A percentile compares a stretch with the other conserved stretches of the same genome.
phyloP scores from a whole-genome alignment of 306 rosid species.

The Acacia crassicarpa region DNA sequence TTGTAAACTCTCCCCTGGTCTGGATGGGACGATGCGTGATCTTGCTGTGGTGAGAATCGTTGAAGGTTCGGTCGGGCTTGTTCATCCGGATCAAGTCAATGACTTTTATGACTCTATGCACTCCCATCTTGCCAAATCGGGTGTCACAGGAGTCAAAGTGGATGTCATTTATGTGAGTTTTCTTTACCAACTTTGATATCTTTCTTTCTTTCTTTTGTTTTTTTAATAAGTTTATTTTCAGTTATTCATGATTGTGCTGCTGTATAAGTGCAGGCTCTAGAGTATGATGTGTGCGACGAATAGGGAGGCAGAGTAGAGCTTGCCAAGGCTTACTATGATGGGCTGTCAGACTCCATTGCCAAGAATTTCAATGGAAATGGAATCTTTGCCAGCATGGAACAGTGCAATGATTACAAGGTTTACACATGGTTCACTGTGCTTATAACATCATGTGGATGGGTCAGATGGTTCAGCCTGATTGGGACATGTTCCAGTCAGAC shows the following conservation, averaged over 20 bases:
- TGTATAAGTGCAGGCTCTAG: constrained; percentile 50
- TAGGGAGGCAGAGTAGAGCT: constrained; percentile 90
- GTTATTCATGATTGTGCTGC: not conserved
- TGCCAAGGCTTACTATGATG: constrained; percentile 82
- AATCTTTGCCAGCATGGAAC: constrained; percentile 90
- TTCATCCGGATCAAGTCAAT: too few species aligned
- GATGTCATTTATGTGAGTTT: constrained; percentile 81
- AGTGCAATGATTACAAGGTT: constrained; percentile 94
- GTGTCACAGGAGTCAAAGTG: constrained; percentile 81
- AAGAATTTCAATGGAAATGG: constrained; percentile 84
- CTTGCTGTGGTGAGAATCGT: too few species aligned
- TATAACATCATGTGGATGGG: constrained; percentile 98
- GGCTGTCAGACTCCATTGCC: constrained; percentile 55
- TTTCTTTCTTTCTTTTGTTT: not conserved
- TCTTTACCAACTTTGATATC: not conserved
- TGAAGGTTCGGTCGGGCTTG: too few species aligned
- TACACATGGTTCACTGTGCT: constrained; percentile 92
- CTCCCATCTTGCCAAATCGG: constrained; percentile 70
- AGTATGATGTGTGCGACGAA: constrained; percentile 65
- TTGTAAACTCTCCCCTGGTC: too few species aligned
- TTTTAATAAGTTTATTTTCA: not conserved
- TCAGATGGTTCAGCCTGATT: constrained; percentile 85
- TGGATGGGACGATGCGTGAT: too few species aligned
- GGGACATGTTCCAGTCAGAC: constrained; percentile 98
- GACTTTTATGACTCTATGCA: too few species aligned